Base-by-base conservation (phyloP, 23 red algal genomes). In the Agarophyton chilense region DNA sequence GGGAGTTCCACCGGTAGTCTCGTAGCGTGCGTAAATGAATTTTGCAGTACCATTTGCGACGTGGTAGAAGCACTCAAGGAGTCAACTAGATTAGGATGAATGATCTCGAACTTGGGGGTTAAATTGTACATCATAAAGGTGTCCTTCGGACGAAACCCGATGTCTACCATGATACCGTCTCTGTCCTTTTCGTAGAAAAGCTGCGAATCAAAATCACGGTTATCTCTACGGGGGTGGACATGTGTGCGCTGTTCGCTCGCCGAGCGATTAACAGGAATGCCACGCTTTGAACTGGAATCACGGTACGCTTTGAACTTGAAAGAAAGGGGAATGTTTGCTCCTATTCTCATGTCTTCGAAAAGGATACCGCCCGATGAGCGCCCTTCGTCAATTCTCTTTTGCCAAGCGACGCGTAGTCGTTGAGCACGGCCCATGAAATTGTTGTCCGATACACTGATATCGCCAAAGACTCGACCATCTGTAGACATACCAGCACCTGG, bases 401-500 rank as follows among this genome's bases (percentile, higher is more conserved):
- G 91, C 91, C 91, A 94, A 22, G 83, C 91, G 40, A 86, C 40
- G 11, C 67, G 62, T 16, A 94, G 10, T 36, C 71, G 65, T 41
- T 86, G 91, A 0, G 72, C 91, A 12, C 81, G 80, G 11, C 91
- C 91, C 81, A 77, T 66, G 38, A 85, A 94, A 53, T 94, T 94
- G 39, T 67, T 79, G 60, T 94, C 91, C 0, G 46, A 39, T 13
- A 86, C 25, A 61, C 52, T 79, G 5, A 94, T 33, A 28, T 86
- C 81, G 12, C 91, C 91, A 57, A 64, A 94, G 10, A 81, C 50
- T 32, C 73, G 91, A n/a, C 91, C 91, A 39, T 94, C 91, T 14
- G 91, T 78, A 52, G 81, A 65, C 60, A 94, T 94, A 13, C 91
- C 91, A 14, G 82, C 68, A 25, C 91, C 91, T 38, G 91, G 91